Evolutionary conservation across 495 filamentous ascomycete species (phyloP).

Genomic region (Talaromyces wortmannii): DNA sequence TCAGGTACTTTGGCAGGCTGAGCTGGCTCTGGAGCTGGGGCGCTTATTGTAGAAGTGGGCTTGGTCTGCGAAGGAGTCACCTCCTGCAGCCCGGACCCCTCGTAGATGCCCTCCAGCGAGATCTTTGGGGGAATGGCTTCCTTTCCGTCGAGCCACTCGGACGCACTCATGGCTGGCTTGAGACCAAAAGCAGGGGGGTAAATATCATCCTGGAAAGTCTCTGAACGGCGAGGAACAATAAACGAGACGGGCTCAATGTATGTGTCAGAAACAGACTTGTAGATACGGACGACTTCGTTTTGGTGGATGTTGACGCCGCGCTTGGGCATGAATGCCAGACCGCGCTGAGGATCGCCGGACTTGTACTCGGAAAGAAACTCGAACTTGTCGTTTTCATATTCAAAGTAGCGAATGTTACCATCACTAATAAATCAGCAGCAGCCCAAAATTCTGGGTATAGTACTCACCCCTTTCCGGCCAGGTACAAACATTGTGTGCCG

Average conservation of each 20-base stretch:
- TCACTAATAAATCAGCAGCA: conserved; percentile 50
- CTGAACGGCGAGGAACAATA: conserved; percentile 90
- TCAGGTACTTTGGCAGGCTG: conserved; percentile 35
- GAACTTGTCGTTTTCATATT: conserved; percentile 96
- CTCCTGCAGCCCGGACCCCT: conserved; percentile 70
- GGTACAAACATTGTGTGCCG: conserved; percentile 82
- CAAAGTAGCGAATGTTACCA: conserved; percentile 97
- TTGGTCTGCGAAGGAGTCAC: conserved; percentile 61
- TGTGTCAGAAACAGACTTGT: conserved; percentile 90
- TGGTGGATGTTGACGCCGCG: conserved; percentile 94
- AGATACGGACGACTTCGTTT: conserved; percentile 91
- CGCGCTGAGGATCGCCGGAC: conserved; percentile 87
- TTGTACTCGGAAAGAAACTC: conserved; percentile 95
- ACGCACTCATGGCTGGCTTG: conserved; percentile 70
- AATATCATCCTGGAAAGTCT: conserved; percentile 96
- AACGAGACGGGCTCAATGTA: conserved; percentile 98
- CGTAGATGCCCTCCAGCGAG: conserved; percentile 85
- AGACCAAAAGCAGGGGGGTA: conserved; percentile 75
- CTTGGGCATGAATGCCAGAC: conserved; percentile 91
- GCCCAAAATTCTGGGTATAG: neutral
- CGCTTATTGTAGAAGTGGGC: conserved; percentile 37
- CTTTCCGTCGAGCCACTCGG: conserved; percentile 84
- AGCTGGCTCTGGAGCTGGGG: conserved; percentile 41
- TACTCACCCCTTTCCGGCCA: conserved; percentile 91
- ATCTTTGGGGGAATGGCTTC: conserved; percentile 81